Conservation (phyloP, 495 filamentous ascomycete genomes). For the Entonaema liquescens region DNA sequence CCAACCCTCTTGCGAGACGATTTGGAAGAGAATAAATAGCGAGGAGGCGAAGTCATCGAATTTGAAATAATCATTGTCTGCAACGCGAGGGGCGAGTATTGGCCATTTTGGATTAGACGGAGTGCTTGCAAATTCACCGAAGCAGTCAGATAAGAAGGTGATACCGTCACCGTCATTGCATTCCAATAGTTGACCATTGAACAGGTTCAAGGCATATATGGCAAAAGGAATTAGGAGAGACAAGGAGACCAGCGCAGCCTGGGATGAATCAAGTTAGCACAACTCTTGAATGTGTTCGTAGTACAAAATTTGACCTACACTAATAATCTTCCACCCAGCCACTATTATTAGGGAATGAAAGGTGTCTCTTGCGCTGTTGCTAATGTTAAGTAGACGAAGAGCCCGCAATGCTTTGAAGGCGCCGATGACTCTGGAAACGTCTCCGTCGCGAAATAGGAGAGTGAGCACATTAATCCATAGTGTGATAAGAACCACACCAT, state of each 20-base stretch:
- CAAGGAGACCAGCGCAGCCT: constrained; percentile 90
- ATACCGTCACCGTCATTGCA: constrained; percentile 80
- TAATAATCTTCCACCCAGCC: constrained; percentile 89
- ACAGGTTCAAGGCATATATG: constrained; percentile 92
- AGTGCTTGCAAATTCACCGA: constrained; percentile 78
- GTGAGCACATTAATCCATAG: constrained; percentile 96
- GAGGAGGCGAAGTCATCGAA: constrained; percentile 95
- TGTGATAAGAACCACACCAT: constrained; percentile 89
- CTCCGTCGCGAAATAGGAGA: constrained; percentile 77
- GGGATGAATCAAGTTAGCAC: not conserved
- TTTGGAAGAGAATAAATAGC: constrained; percentile 96
- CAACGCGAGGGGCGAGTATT: constrained; percentile 81
- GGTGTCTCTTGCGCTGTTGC: constrained; percentile 92
- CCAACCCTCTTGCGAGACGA: constrained; percentile 99
- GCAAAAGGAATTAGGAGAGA: constrained; percentile 96
- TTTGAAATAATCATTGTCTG: constrained; percentile 82
- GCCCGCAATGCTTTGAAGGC: constrained; percentile 99
- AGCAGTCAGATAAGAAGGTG: constrained; percentile 72
- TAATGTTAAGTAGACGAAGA: constrained; percentile 90
- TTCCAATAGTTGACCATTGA: constrained; percentile 77
- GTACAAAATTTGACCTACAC: constrained; percentile 45
- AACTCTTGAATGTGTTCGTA: not conserved
- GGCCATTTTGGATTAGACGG: constrained; percentile 80
- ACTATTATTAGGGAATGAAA: constrained; percentile 96
- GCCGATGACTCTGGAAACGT: constrained; percentile 86